Evolutionary conservation across 768 basidiomycete genomes (phyloP), one percentile per base, ranked within the genome.

Genomic region (Pisolithus albus): DNA sequence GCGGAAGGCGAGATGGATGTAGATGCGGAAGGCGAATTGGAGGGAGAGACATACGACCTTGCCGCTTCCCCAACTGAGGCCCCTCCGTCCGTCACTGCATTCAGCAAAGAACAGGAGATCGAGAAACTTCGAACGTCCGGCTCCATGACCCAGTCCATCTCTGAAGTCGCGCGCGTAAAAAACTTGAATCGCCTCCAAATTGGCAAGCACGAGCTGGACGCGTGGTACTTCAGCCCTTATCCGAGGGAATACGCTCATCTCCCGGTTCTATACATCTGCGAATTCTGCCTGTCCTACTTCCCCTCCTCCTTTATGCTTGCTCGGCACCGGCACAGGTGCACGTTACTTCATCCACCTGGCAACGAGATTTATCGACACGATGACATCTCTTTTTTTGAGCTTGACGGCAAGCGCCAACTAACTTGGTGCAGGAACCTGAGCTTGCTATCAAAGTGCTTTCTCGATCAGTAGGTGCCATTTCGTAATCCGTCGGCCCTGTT

Each of bases 161-260:
- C 92, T 47, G 96, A 99, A 73, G 87, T 99, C 60, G 88, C 95
- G 16, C 85, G 96, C 48, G 96, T 99, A 62, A 98, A 98, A 76
- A 99, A 99, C 67, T 78, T 99, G 59, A 96, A 98, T 68, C 84
- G 89, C 52, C 79, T 99, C 26, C 92, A 95, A 67, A 98, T 99
- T 55, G 96, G 96, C 52, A 83, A 81, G 66, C 86, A 96, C 73
- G 92, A 96, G 71, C 91, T 99, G 59, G 96, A 99, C 61, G 87
- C 96, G n/a, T 99, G 96, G 96, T 99, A 99, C 71, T 98, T 98
- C 77, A 93, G 90, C 62, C 96, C 96, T 21, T 99, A 98, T 72
- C 96, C 96, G 10, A 88, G 91, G 71, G 96, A 98, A 72, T 98
- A 91, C 73, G 92, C 96, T 42, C 90, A 98, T 69, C 82, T 95